phyloP scores from a whole-genome alignment of 345 rosid species.

The Gossypium mustelinum region DNA sequence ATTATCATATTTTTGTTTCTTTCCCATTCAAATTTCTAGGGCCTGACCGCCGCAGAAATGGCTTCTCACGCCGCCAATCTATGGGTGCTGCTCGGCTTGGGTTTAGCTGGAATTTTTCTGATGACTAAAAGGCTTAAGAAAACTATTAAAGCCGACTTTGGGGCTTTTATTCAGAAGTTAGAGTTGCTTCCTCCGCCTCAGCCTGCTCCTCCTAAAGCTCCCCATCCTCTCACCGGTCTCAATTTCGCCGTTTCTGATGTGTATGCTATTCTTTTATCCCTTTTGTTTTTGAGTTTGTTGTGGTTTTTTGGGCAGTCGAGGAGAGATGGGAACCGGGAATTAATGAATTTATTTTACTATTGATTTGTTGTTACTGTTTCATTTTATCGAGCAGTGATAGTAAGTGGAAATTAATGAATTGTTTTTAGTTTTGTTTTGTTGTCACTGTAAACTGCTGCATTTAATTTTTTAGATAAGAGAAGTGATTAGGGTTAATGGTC shows the following conservation, averaged over 20 bases:
- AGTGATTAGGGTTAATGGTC: neutral
- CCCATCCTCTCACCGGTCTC: slow-evolving; percentile 88
- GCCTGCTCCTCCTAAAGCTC: slow-evolving; percentile 97
- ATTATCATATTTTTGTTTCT: neutral
- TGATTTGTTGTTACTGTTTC: neutral
- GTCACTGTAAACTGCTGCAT: neutral
- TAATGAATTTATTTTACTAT: neutral
- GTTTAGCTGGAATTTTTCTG: slow-evolving; percentile 72
- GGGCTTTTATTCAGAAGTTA: slow-evolving; percentile 78
- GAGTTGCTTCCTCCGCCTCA: slow-evolving; percentile 90
- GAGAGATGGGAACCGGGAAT: neutral
- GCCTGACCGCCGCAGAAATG: slow-evolving; percentile 27
- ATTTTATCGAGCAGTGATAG: neutral
- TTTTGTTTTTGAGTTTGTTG: neutral
- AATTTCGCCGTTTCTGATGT: slow-evolving; percentile 80
- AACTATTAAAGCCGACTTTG: slow-evolving; percentile 67
- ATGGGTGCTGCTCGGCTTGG: slow-evolving; percentile 82
- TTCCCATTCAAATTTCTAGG: neutral
- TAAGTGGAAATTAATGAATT: neutral
- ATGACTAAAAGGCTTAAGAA: slow-evolving; percentile 63
- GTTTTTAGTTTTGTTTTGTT: neutral
- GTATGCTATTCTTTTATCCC: slow-evolving; percentile 31
- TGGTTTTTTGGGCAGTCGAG: neutral
- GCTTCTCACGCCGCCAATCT: slow-evolving; percentile 68
- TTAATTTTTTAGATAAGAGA: neutral